Evolutionary conservation across 257 asterid genomes (phyloP).

Genomic region (Cordia subcordata): DNA sequence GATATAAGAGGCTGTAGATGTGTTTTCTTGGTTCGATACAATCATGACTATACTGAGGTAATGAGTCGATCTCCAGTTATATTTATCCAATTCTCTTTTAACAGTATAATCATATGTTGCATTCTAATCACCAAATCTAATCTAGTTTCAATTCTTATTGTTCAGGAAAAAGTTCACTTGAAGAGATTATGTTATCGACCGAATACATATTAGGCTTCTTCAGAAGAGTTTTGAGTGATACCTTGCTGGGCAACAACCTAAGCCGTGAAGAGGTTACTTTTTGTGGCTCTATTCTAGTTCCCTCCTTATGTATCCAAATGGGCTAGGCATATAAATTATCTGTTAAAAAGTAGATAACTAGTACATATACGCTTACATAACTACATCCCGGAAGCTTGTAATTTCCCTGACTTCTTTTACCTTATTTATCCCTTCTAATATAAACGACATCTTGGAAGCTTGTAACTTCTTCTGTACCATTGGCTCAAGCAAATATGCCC

Average conservation of each 20-base stretch:
- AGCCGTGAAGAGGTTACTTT: slow-evolving; percentile 4
- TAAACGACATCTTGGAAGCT: too few relatives aligned
- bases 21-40: slow-evolving; percentile 62
- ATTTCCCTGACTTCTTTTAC: too few relatives aligned
- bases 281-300: background rate
- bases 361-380: background rate
- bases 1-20: slow-evolving; percentile 98
- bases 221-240: slow-evolving; percentile 4
- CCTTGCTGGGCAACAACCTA: background rate
- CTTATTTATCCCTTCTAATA: too few relatives aligned
- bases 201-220: slow-evolving; percentile 17
- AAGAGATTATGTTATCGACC: slow-evolving; percentile 84
- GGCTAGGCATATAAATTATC: background rate
- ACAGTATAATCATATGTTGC: background rate
- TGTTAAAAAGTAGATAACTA: background rate
- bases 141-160: background rate
- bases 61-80: slow-evolving; percentile 2
- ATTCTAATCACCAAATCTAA: background rate
- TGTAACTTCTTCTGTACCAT: too few relatives aligned
- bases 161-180: slow-evolving; percentile 74
- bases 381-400: background rate
- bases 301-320: background rate
- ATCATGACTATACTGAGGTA: slow-evolving; percentile 68
- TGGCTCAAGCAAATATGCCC: too few relatives aligned
- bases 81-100: background rate